A percentile compares a stretch with the other conserved stretches of the same genome.
phyloP scores from a whole-genome alignment of 2,329 filamentous ascomycete species.

The Ambrosiella xylebori region DNA sequence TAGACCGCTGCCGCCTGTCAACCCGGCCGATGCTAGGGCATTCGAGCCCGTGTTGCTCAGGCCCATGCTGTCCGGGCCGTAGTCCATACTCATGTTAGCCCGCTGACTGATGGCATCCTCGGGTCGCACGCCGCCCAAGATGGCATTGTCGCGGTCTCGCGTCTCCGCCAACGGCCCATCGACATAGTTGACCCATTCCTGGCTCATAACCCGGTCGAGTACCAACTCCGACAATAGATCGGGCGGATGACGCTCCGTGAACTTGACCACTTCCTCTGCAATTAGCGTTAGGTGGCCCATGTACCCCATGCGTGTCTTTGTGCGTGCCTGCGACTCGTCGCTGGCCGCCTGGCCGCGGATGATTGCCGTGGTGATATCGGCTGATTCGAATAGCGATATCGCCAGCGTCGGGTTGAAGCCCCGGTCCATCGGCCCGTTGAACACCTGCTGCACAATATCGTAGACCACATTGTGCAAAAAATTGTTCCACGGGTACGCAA shows the following conservation, averaged over 20 bases:
- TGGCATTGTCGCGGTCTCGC: conserved; percentile 91
- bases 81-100: conserved; percentile 26
- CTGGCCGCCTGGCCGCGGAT: conserved; percentile 77
- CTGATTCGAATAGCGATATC: conserved; percentile 81
- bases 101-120: conserved; percentile 75
- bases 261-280: conserved; percentile 96
- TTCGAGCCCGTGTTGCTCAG: conserved; percentile 33
- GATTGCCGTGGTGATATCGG: conserved; percentile 78
- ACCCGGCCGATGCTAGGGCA: conserved; percentile 62
- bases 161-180: conserved; percentile 87
- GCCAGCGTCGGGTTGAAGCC: conserved; percentile 82
- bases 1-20: conserved; percentile 37
- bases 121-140: conserved; percentile 82
- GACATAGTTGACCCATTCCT: conserved; percentile 87
- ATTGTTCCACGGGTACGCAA: conserved; percentile 98
- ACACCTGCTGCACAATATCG: conserved; percentile 96
- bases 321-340: conserved; percentile 67
- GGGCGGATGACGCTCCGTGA: conserved; percentile 82
- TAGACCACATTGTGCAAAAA: conserved; percentile 99
- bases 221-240: conserved; percentile 73
- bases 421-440: conserved; percentile 94
- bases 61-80: conserved; percentile 18
- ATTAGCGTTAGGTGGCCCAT: conserved; percentile 97
- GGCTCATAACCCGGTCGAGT: conserved; percentile 73
- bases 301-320: conserved; percentile 84